Percentiles rank a stretch among this genome's conserved stretches.
Conservation (phyloP, 2,329 filamentous ascomycete species). For the Aspergillus sp. region DNA sequence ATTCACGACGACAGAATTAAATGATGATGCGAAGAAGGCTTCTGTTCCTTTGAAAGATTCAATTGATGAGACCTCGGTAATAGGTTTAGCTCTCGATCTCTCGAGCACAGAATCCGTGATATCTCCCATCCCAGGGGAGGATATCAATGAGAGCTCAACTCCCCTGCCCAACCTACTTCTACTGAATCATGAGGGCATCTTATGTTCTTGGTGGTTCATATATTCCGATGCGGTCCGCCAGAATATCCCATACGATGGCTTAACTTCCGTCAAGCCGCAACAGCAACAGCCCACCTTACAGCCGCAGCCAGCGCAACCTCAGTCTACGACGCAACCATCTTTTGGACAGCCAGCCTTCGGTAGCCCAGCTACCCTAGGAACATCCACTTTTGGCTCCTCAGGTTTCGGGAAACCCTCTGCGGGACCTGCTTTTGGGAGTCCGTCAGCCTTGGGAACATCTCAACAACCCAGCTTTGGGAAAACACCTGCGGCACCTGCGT, state of each 20-base stretch:
- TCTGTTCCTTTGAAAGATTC: constrained; percentile 68
- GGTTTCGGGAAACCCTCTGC: constrained; percentile 24
- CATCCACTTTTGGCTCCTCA: constrained; percentile 31
- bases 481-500: constrained; percentile 24
- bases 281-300: constrained; percentile 18
- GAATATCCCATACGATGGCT: constrained; percentile 70
- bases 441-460: constrained; percentile 26
- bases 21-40: constrained; percentile 75
- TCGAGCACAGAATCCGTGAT: constrained; percentile 76
- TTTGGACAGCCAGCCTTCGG: constrained; percentile 24
- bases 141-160: constrained; percentile 74
- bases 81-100: constrained; percentile 82
- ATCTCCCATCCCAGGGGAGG: constrained; percentile 73
- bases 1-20: constrained; percentile 60
- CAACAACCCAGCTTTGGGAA: constrained; percentile 30
- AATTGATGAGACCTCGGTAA: constrained; percentile 69
- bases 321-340: constrained; percentile 9
- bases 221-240: constrained; percentile 82
- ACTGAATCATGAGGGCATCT: constrained; percentile 82
- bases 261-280: constrained; percentile 46
- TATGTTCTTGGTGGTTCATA: constrained; percentile 87
- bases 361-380: constrained; percentile 27
- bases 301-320: constrained; percentile 12
- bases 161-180: constrained; percentile 83
- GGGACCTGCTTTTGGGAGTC: constrained; percentile 28